These are phyloP conservation scores for Psidium friedrichsthalianum DNA, from an alignment of 345 rosid genomes.

Conservation along the genomic window DNA sequence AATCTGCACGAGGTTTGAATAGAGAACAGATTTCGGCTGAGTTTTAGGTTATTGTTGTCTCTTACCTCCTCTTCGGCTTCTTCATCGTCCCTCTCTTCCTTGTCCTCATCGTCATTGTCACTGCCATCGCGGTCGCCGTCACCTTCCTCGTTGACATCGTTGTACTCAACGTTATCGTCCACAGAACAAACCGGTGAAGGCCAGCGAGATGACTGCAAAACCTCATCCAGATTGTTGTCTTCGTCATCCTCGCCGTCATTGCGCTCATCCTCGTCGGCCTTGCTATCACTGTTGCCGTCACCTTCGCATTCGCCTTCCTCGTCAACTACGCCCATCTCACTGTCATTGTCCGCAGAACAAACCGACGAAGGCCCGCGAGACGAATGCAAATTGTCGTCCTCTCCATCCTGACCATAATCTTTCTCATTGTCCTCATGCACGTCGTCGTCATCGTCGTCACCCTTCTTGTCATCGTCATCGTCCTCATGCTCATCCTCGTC, in stretches of 20 bases:
- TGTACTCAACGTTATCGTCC: background rate
- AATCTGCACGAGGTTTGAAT: background rate
- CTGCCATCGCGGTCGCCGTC: background rate
- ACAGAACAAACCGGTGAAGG: background rate
- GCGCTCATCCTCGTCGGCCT: background rate
- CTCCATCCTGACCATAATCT: slow-evolving; percentile 9
- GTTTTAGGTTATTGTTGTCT: background rate
- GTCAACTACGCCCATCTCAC: background rate
- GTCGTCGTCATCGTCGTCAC: background rate
- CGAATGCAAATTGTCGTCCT: slow-evolving; percentile 8
- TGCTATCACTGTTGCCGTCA: background rate
- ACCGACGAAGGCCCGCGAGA: background rate
- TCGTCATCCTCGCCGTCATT: slow-evolving; percentile 11
- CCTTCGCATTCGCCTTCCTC: background rate
- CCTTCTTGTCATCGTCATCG: slow-evolving; percentile 8
- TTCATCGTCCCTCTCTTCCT: background rate
- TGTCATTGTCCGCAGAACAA: background rate
- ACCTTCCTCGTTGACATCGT: background rate
- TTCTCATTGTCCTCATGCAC: slow-evolving; percentile 22
- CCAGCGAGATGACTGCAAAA: background rate
- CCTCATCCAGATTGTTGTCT: slow-evolving; percentile 1
- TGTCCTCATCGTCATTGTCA: background rate
- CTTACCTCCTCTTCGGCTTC: background rate
- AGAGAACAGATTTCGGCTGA: background rate
- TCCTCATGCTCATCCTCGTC: slow-evolving; percentile 30